phyloP scores from a whole-genome alignment of 2,329 filamentous ascomycete species.

The Stachybotrys chartarum region DNA sequence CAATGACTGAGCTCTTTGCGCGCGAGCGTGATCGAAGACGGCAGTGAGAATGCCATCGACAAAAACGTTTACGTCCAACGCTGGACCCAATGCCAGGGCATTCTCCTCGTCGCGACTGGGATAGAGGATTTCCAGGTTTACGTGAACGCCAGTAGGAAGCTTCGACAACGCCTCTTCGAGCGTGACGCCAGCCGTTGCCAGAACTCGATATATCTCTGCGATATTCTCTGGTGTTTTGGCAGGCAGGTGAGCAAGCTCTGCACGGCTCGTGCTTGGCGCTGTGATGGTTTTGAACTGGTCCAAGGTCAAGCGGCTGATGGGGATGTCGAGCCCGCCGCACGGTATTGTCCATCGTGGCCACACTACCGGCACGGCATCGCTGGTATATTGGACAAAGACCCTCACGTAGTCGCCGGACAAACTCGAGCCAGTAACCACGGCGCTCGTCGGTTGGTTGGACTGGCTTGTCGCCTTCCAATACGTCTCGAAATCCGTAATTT shows the following conservation, averaged over 20 bases:
- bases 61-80: constrained; percentile 77
- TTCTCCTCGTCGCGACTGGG: constrained; percentile 70
- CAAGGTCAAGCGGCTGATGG: constrained; percentile 71
- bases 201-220: constrained; percentile 60
- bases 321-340: constrained; percentile 71
- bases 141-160: constrained; percentile 72
- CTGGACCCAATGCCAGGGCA: constrained; percentile 61
- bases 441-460: constrained; percentile 70
- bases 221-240: constrained; percentile 46
- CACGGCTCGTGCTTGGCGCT: constrained; percentile 31
- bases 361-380: constrained; percentile 78
- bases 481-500: constrained; percentile 96
- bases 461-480: constrained; percentile 99
- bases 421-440: constrained; percentile 90
- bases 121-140: constrained; percentile 89
- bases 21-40: constrained; percentile 86
- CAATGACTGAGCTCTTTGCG: constrained; percentile 52
- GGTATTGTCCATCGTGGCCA: constrained; percentile 79
- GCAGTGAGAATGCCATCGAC: constrained; percentile 76
- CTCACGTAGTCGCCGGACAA: constrained; percentile 92
- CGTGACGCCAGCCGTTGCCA: constrained; percentile 72
- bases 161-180: constrained; percentile 69
- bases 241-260: constrained; percentile 34
- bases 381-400: constrained; percentile 85
- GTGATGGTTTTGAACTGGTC: constrained; percentile 59